Evolutionary conservation across 352 stramenopile species (phyloP), one percentile per base, ranked within the genome.

Genomic region (Globisporangium camurandrum): DNA sequence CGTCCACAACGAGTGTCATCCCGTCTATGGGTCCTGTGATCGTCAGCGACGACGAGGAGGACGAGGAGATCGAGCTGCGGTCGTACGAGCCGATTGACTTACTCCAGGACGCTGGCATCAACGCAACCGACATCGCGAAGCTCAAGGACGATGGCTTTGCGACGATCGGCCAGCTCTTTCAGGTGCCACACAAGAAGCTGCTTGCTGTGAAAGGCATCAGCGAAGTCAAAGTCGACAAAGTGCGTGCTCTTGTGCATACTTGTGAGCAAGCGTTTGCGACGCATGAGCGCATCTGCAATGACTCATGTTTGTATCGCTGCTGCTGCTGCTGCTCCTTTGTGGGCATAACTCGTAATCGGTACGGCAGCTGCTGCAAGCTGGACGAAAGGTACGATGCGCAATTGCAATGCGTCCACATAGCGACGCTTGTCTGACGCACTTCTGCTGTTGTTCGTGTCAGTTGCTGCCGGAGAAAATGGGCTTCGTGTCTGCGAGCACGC

Each of bases 161-260:
- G 33, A 93, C 82, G 11, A 82, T 90, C 23, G 82, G 79, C 0
- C 79, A 89, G 54, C 66, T 92, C 33, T 88, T 89, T 54, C 79
- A 89, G 62, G 80, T 89, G 8, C 83, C 78, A 4, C 74, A 86
- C 38, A 66, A 63, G 39, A 66, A 62, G 46, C 26, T 96, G 28
- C 52, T 95, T 14, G 61, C 62, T 11, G 80, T 96, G 30, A 96
- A 95, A 46, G 87, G 87, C 14, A 87, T 96, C 45, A 94, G 71
- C 47, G 87, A 96, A 67, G 83, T 81, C 3, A 96, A 94, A 58
- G 59, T 87, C 11, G 81, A 87, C 46, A 96, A 95, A 67, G 65
- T 88, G 57, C 20, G 39, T 23, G 31, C 34, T 3, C n/a, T 17
- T 49, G 38, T 39, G 33, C 12, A n/a, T n/a, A n/a, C n/a, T n/a